phyloP scores from a whole-genome alignment of 169 alveolate genomes.

The Plasmodium malariae region DNA sequence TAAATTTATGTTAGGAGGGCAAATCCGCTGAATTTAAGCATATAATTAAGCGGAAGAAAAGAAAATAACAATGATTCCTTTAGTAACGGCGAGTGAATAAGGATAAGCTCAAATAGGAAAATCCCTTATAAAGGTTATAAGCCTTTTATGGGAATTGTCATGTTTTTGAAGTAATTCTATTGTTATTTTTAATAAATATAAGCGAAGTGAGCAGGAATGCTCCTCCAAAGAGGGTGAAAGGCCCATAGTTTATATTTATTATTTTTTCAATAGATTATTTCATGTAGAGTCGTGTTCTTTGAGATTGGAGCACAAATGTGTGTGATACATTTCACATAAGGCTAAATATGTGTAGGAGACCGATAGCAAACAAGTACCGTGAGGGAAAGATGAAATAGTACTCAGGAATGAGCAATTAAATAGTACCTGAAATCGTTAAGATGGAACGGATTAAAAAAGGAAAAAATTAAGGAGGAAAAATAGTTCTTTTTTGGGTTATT shows the following conservation, averaged over 20 bases:
- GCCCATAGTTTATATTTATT: constrained; percentile 87
- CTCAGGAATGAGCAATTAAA: constrained; percentile 93
- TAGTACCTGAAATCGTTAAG: constrained; percentile 91
- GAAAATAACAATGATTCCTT: constrained; percentile 87
- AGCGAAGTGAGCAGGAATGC: constrained; percentile 81
- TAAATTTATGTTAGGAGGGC: constrained; percentile 82
- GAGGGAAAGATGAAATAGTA: constrained; percentile 95
- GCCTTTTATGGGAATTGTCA: background rate
- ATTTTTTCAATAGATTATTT: constrained; percentile 4
- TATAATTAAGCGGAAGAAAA: constrained; percentile 94
- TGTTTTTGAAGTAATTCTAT: background rate
- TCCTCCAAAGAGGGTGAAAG: constrained; percentile 92
- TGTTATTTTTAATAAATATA: background rate
- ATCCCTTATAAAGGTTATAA: constrained; percentile 35
- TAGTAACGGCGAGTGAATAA: constrained; percentile 95
- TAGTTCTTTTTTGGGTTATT: background rate
- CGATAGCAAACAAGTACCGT: constrained; percentile 95
- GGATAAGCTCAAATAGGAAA: constrained; percentile 91
- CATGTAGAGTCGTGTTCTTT: constrained; percentile 79
- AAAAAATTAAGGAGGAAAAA: constrained; percentile 70
- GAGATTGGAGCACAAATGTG: constrained; percentile 91
- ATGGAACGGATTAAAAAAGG: constrained; percentile 89
- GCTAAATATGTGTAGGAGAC: constrained; percentile 93
- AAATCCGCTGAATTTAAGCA: constrained; percentile 93
- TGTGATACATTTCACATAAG: constrained; percentile 88